Conservation (phyloP, 257 asterid species). For the Nemophila menziesii region DNA sequence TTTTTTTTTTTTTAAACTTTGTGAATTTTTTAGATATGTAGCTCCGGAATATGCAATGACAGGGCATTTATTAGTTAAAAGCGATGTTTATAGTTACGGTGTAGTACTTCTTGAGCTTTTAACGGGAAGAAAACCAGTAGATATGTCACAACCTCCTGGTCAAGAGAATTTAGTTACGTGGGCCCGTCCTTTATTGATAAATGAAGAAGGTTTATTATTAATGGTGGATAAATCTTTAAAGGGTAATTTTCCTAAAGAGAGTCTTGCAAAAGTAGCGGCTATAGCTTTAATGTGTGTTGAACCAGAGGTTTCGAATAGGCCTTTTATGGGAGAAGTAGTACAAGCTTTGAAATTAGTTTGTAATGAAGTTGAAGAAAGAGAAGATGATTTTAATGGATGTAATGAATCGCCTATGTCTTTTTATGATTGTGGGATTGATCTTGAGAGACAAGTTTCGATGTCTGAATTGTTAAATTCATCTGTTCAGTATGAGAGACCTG, state of each 20-base stretch:
- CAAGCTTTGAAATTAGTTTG: slow-evolving; percentile 80
- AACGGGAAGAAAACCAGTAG: slow-evolving; percentile 80
- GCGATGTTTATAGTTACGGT: slow-evolving; percentile 93
- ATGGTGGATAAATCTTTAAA: slow-evolving; percentile 51
- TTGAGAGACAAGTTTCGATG: slow-evolving; percentile 52
- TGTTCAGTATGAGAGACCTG: slow-evolving; percentile 24
- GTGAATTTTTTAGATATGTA: slow-evolving; percentile 44
- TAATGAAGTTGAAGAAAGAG: slow-evolving; percentile 47
- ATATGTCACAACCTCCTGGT: slow-evolving; percentile 91
- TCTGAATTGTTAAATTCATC: slow-evolving; percentile 52
- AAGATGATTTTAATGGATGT: slow-evolving; percentile 30
- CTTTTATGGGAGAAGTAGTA: slow-evolving; percentile 95
- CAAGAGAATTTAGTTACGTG: slow-evolving; percentile 84
- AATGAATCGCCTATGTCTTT: slow-evolving; percentile 33
- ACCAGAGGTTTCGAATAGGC: slow-evolving; percentile 86
- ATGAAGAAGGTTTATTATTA: slow-evolving; percentile 41
- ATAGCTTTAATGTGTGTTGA: slow-evolving; percentile 91
- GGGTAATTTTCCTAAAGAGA: slow-evolving; percentile 41
- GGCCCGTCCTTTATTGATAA: slow-evolving; percentile 75
- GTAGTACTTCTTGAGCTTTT: slow-evolving; percentile 96
- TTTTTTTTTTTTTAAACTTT: not conserved
- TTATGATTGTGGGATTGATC: slow-evolving; percentile 40
- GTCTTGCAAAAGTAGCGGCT: slow-evolving; percentile 78
- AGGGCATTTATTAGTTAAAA: slow-evolving; percentile 84
- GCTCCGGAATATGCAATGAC: slow-evolving; percentile 98